These are phyloP conservation scores for Dendrostoma leiphaemia DNA, from an alignment of 2,329 filamentous ascomycete species.

Conservation along the genomic window DNA sequence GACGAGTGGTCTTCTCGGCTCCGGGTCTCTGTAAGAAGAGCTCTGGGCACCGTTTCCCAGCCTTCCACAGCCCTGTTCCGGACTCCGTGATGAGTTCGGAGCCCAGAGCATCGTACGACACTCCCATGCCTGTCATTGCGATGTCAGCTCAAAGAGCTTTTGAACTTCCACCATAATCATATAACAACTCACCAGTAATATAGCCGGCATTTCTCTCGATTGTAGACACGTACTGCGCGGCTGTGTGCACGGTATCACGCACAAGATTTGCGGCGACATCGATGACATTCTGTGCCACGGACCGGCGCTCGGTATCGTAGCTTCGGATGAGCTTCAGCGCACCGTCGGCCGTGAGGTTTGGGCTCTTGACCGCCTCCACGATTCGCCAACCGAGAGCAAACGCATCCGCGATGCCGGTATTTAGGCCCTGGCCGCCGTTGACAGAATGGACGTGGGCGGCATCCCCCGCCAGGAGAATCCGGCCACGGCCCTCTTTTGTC, in stretches of 20 bases:
- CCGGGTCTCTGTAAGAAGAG: slow-evolving; percentile 33
- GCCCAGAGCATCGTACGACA: slow-evolving; percentile 34
- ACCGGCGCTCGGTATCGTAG: slow-evolving; percentile 43
- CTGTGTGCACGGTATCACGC: slow-evolving; percentile 40
- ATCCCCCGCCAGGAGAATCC: slow-evolving; percentile 56
- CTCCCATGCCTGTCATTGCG: slow-evolving; percentile 36
- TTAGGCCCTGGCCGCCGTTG: slow-evolving; percentile 57
- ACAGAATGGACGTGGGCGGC: slow-evolving; percentile 57
- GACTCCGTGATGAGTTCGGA: slow-evolving; percentile 35
- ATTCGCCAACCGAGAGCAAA: slow-evolving; percentile 56
- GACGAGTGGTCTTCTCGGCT: slow-evolving; percentile 23
- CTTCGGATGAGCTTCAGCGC: slow-evolving; percentile 33
- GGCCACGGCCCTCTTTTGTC: slow-evolving; percentile 37
- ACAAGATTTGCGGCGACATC: slow-evolving; percentile 45
- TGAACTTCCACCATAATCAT: neutral
- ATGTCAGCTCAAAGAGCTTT: neutral
- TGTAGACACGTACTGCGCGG: slow-evolving; percentile 44
- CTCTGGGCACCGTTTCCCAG: slow-evolving; percentile 37
- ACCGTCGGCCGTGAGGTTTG: slow-evolving; percentile 21
- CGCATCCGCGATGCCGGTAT: slow-evolving; percentile 53
- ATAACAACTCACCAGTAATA: slow-evolving; percentile 38
- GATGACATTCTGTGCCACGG: slow-evolving; percentile 43
- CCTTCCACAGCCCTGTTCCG: slow-evolving; percentile 34
- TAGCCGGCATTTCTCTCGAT: slow-evolving; percentile 47
- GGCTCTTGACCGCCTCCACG: neutral